Percentiles rank a stretch among this genome's conserved stretches.
Evolutionary conservation across 257 asterid species (phyloP).

Genomic region (Voacanga thouarsii): DNA sequence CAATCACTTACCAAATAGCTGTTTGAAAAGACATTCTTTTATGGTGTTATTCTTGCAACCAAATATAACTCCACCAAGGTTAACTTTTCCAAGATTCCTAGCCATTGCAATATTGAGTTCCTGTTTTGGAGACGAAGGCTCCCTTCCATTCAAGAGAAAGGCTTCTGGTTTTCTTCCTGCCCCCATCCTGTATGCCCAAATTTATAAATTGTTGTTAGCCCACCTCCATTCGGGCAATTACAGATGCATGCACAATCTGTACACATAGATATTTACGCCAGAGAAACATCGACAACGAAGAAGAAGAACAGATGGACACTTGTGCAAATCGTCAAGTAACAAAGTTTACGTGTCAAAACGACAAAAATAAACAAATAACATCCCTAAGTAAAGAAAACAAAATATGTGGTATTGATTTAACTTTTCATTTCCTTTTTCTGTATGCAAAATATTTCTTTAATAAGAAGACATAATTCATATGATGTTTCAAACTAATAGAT

Average conservation of each 20-base stretch:
- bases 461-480: too few species aligned
- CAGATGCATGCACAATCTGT: not conserved
- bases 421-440: not conserved
- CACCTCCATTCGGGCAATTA: not conserved
- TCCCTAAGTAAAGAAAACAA: not conserved
- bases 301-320: not conserved
- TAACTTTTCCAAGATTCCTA: slow-evolving; percentile 30
- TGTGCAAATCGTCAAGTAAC: not conserved
- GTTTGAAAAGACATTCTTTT: slow-evolving; percentile 33
- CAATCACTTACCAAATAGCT: slow-evolving; percentile 37
- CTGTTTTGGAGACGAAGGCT: slow-evolving; percentile 16
- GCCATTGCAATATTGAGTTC: not conserved
- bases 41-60: slow-evolving; percentile 40
- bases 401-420: not conserved
- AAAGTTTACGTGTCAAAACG: not conserved
- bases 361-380: not conserved
- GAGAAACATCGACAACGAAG: not conserved
- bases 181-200: slow-evolving; percentile 44
- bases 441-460: not conserved
- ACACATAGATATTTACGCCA: too few species aligned
- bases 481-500: not conserved
- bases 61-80: slow-evolving; percentile 44
- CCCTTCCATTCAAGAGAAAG: slow-evolving; percentile 22
- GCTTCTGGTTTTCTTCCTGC: slow-evolving; percentile 32
- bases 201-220: slow-evolving; percentile 8